These are phyloP conservation scores for Populus simonii DNA, from an alignment of 345 rosid genomes.

Conservation along the genomic window DNA sequence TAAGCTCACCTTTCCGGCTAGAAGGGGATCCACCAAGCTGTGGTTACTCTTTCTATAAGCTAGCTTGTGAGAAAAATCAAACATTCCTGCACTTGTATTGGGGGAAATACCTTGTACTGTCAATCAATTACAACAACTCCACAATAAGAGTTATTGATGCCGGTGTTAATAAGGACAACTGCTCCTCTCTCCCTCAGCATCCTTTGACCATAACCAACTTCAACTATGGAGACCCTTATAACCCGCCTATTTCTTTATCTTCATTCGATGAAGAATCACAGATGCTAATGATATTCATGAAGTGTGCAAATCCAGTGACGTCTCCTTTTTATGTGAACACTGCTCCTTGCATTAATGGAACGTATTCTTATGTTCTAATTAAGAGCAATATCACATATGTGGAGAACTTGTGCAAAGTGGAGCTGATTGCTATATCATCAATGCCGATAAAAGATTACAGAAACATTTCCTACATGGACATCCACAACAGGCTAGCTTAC, in stretches of 20 bases:
- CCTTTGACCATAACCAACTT: background rate
- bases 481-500: too few species aligned
- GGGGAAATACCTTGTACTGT: slow-evolving; percentile 1
- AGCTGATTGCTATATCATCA: too few species aligned
- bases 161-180: slow-evolving; percentile 1
- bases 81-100: background rate
- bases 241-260: background rate
- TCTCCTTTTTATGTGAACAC: background rate
- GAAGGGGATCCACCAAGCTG: slow-evolving; percentile 2
- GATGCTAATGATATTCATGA: background rate
- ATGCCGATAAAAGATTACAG: too few species aligned
- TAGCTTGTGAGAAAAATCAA: background rate
- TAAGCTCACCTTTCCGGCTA: background rate
- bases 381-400: too few species aligned
- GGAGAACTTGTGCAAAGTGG: too few species aligned
- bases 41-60: background rate
- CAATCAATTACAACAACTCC: slow-evolving; percentile 3
- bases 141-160: slow-evolving; percentile 6
- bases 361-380: too few species aligned
- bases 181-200: slow-evolving; percentile 2
- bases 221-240: background rate
- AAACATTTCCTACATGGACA: too few species aligned
- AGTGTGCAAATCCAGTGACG: background rate
- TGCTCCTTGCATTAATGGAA: background rate
- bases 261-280: too few species aligned